Conservation (phyloP, 116 monocot genomes). For the Iris pallida region DNA sequence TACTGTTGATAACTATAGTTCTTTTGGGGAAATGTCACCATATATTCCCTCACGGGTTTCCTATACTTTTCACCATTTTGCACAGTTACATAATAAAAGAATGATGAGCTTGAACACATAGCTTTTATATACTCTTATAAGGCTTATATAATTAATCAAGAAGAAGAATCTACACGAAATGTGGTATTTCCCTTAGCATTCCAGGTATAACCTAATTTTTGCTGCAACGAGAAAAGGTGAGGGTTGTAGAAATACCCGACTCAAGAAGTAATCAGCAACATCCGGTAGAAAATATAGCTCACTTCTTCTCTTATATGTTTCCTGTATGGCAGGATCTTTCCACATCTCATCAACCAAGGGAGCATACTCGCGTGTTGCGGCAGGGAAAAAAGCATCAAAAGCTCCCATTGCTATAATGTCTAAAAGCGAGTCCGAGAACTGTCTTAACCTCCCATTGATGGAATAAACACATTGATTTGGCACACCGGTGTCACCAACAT, state of each 20-base stretch:
- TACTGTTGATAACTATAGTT: too few species aligned
- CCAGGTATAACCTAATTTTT: too few species aligned
- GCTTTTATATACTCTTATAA: too few species aligned
- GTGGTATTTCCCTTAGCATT: too few species aligned
- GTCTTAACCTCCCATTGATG: slow-evolving; percentile 77
- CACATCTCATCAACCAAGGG: slow-evolving; percentile 89
- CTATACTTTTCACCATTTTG: too few species aligned
- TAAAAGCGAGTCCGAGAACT: slow-evolving; percentile 89
- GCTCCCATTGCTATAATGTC: slow-evolving; percentile 96
- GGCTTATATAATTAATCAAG: too few species aligned
- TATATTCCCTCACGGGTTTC: too few species aligned
- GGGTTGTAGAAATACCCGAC: slow-evolving; percentile 31
- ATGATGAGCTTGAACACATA: too few species aligned
- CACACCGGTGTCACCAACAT: slow-evolving; percentile 19
- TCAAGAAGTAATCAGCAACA: slow-evolving; percentile 85
- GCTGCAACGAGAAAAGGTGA: too few species aligned
- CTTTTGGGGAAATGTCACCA: too few species aligned
- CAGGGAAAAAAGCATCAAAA: slow-evolving; percentile 93
- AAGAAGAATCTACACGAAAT: too few species aligned
- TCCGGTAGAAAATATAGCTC: slow-evolving; percentile 93
- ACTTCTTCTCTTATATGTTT: slow-evolving; percentile 83
- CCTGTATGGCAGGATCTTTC: slow-evolving; percentile 83
- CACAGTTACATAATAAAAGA: too few species aligned
- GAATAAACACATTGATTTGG: slow-evolving; percentile 52
- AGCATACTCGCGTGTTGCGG: slow-evolving; percentile 95